A percentile compares a stretch with the other conserved stretches of the same genome.
Conservation (phyloP, 2,329 filamentous ascomycete species). For the Ascochyta lentis region DNA sequence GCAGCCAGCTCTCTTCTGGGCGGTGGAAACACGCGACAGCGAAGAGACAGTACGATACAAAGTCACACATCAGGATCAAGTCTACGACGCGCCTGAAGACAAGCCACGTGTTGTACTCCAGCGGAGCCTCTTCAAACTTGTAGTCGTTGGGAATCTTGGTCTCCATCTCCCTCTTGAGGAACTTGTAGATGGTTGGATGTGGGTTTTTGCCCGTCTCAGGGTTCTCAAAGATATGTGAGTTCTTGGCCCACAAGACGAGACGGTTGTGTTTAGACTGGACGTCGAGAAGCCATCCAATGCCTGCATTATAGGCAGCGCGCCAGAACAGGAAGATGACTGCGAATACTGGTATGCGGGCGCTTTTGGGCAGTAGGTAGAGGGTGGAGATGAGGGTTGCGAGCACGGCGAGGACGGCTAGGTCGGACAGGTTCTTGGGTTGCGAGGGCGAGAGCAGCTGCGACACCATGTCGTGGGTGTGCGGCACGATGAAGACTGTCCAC, state of each 20-base stretch:
- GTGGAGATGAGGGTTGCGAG: conserved; percentile 76
- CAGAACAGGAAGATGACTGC: conserved; percentile 88
- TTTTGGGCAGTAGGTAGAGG: conserved; percentile 74
- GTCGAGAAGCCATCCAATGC: conserved; percentile 88
- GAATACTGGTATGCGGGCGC: conserved; percentile 76
- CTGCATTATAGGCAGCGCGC: conserved; percentile 90
- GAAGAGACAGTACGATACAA: conserved; percentile 95
- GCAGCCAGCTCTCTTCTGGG: conserved; percentile 74
- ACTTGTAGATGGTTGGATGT: conserved; percentile 78
- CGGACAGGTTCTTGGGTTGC: conserved; percentile 93
- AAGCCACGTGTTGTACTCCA: conserved; percentile 99
- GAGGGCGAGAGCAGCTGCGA: conserved; percentile 93
- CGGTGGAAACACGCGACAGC: conserved; percentile 83
- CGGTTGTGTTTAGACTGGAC: conserved; percentile 89
- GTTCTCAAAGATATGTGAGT: conserved; percentile 84
- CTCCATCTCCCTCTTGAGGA: conserved; percentile 89
- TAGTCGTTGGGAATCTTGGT: conserved; percentile 95
- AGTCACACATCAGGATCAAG: conserved; percentile 98
- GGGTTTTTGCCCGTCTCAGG: conserved; percentile 82
- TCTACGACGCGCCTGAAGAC: conserved; percentile 95
- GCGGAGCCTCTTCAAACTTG: conserved; percentile 86
- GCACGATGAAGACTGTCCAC: conserved; percentile 85
- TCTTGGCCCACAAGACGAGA: conserved; percentile 85
- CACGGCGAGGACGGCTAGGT: conserved; percentile 79
- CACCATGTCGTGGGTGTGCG: conserved; percentile 98